Percentiles rank a stretch among this genome's conserved stretches.
Conservation (phyloP, 2,329 filamentous ascomycete species). For the Monascus ruber region DNA sequence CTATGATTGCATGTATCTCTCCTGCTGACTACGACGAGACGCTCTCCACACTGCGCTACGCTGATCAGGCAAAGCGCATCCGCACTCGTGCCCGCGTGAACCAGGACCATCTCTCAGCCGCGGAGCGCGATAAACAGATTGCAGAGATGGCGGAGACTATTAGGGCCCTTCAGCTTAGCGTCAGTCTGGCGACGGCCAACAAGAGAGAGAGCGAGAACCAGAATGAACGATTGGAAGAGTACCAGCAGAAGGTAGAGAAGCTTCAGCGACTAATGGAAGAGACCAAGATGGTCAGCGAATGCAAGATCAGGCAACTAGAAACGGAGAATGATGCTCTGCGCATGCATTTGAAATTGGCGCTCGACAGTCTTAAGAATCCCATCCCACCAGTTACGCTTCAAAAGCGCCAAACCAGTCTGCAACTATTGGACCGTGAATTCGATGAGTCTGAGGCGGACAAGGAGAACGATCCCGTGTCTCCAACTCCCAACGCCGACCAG, state of each 20-base stretch:
- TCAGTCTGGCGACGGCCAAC: constrained; percentile 55
- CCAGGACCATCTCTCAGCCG: constrained; percentile 84
- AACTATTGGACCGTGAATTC: constrained; percentile 46
- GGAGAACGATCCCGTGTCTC: constrained; percentile 24
- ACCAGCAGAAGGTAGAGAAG: constrained; percentile 75
- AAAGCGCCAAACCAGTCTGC: constrained; percentile 23
- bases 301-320: constrained; percentile 81
- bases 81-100: constrained; percentile 90
- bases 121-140: constrained; percentile 90
- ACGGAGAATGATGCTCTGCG: constrained; percentile 84
- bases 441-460: constrained; percentile 39
- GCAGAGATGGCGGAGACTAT: constrained; percentile 93
- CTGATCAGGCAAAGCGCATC: constrained; percentile 95
- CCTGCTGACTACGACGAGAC: constrained; percentile 97
- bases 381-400: constrained; percentile 48
- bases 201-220: constrained; percentile 61
- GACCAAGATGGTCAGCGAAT: constrained; percentile 75
- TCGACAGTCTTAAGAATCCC: constrained; percentile 80
- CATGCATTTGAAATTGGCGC: constrained; percentile 74
- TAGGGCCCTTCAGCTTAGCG: constrained; percentile 65
- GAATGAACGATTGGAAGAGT: constrained; percentile 82
- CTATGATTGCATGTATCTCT: constrained; percentile 97
- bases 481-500: constrained; percentile 16
- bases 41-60: constrained; percentile 87
- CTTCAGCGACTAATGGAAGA: constrained; percentile 98